These are phyloP conservation scores for Talaromyces nanjingensis DNA, from an alignment of 495 filamentous ascomycete genomes.

Conservation along the genomic window DNA sequence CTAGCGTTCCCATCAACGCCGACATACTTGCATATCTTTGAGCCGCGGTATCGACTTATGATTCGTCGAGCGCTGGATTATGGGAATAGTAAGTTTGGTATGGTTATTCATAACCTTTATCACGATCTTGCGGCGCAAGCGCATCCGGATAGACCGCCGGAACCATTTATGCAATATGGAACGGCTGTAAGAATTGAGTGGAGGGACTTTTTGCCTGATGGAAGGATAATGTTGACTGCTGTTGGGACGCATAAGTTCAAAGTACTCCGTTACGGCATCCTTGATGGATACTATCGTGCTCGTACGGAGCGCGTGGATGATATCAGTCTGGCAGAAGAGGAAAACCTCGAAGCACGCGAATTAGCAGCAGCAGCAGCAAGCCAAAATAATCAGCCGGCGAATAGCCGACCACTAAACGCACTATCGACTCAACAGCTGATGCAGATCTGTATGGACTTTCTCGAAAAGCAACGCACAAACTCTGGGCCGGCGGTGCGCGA, in stretches of 20 bases:
- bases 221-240: slow-evolving; percentile 71
- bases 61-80: slow-evolving; percentile 67
- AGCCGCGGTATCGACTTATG: slow-evolving; percentile 85
- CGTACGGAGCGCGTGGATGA: slow-evolving; percentile 70
- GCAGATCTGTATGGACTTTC: slow-evolving; percentile 55
- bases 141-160: neutral
- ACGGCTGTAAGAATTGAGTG: slow-evolving; percentile 69
- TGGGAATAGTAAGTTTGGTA: slow-evolving; percentile 69
- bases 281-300: slow-evolving; percentile 74
- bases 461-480: slow-evolving; percentile 54
- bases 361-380: slow-evolving; percentile 24
- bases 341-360: slow-evolving; percentile 61
- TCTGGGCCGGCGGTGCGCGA: slow-evolving; percentile 68
- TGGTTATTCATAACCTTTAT: slow-evolving; percentile 64
- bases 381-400: neutral
- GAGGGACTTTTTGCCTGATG: slow-evolving; percentile 67
- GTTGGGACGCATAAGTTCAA: slow-evolving; percentile 69
- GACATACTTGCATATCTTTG: slow-evolving; percentile 84
- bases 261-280: slow-evolving; percentile 51
- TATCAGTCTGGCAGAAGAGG: slow-evolving; percentile 73
- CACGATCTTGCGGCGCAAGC: neutral
- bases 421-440: slow-evolving; percentile 67
- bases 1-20: slow-evolving; percentile 76
- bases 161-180: slow-evolving; percentile 64
- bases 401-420: slow-evolving; percentile 39